Base-by-base conservation (phyloP, 148 eudicot genomes). In the Beta vulgaris region DNA sequence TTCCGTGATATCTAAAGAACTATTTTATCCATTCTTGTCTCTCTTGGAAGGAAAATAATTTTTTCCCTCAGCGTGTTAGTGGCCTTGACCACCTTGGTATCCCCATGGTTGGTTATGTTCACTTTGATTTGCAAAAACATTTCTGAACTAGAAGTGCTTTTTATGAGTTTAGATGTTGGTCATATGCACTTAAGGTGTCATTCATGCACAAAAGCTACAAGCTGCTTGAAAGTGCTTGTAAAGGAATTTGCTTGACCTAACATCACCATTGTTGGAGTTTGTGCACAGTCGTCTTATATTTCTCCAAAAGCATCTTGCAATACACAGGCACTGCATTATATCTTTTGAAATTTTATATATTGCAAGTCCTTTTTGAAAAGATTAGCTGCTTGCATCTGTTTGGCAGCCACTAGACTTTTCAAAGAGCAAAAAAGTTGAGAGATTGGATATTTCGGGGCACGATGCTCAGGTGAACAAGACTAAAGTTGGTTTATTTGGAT, bases 401-500 rank as follows among this genome's bases (percentile, higher is more conserved):
- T 82, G 78, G 80, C 86, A 91, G 97, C 88, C 90, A 80, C 78
- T 86, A 37, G 88, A 83, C 73, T 77, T 87, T 59, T 62, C 32
- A 39, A 88, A 90, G 78, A 71, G 80, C 78, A 88, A 74, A 78
- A 75, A 73, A 68, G 72, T 86, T 58, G 74, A 79, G 66, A 87
- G 91, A 77, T 61, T 93, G 85, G 92, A 91, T 84, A 87, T 93
- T 77, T 78, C 97, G 32, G 71, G 83, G 60, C 68, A 35, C 49
- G 76, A 82, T 79, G 81, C 98, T 37, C 78, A 70, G 75, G 83
- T 88, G 73, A 88, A 82, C 81, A 89, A 86, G 84, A 82, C 91
- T 73, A 88, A 84, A 77, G 96, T 88, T 75, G 98, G 98, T 55
- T 92, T 95, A 58, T 74, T 87, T 28, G 97, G 92, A 79, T 83